Evolutionary conservation across 1,139 yeast species (phyloP), one percentile per base, ranked within the genome.

Genomic region (Candida dubliniensis): DNA sequence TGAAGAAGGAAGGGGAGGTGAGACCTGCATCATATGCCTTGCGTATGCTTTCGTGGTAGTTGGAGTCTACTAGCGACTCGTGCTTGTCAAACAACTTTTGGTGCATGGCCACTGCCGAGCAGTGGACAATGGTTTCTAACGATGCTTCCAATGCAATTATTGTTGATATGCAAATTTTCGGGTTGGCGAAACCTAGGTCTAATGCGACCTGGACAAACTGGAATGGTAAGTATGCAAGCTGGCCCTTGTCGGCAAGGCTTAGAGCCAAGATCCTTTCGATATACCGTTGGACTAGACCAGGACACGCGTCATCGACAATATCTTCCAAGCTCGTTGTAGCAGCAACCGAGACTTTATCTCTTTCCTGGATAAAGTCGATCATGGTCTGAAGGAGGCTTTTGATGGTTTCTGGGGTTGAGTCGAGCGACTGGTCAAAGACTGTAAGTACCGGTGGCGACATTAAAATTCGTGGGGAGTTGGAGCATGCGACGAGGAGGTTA

Each of bases 131-230:
- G 2, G 57, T 57, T 25, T 68, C 64, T 0, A 69, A 61, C 1
- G 89, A 80, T 0, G 87, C 74, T 48, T 83, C 82, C 35, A 89
- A 65, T 0, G 93, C 93, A 45, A 88, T 75, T 2, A 87, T 70
- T 0, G 89, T 82, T 0, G 91, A 77, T 10, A 84, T 76, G 52
- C 90, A 81, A 5, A 73, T 55, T 45, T 84, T 78, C 1, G 96
- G 96, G 56, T 85, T 87, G 0, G 85, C 86, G 60, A 79, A 83
- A 0, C 96, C 96, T 41, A 80, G 70, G 29, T 71, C 71, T 3
- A 84, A 72, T 24, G 84, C 76, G 38, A 78, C 60, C 44, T 74
- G 79, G 33, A 87, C 57, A 50, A 83, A 79, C 33, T 73, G 68
- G 7, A 84, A 72, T 1, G 87, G 80, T 2, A 72, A 56, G 35